Conservation (phyloP, 2,329 filamentous ascomycete genomes). For the Ceratocystis eucalypticola region DNA sequence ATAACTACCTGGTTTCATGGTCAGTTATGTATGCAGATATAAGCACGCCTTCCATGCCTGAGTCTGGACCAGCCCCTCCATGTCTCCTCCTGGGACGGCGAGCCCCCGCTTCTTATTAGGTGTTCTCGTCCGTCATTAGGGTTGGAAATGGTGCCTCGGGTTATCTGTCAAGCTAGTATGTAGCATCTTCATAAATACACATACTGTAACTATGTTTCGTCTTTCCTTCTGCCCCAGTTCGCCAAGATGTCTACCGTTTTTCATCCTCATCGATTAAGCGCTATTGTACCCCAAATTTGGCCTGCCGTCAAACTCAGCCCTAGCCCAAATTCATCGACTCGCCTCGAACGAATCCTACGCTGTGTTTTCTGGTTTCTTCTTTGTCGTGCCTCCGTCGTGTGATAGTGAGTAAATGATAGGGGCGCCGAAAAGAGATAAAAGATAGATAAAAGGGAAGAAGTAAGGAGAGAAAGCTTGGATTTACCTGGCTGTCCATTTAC, state of each 20-base stretch:
- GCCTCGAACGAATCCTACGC: slow-evolving; percentile 3
- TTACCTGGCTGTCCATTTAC: not conserved
- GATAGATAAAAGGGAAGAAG: no score
- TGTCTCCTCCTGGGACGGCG: not conserved
- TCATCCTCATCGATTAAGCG: not conserved
- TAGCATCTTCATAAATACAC: not conserved
- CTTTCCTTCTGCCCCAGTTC: not conserved
- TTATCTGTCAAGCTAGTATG: no score
- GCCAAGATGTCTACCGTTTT: not conserved
- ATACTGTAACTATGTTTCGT: no score
- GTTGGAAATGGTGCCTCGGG: no score
- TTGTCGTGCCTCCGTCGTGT: not conserved
- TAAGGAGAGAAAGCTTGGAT: not conserved
- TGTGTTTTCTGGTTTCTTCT: not conserved
- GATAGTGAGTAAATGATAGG: no score
- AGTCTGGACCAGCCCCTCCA: not conserved
- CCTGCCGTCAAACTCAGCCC: slow-evolving; percentile 1
- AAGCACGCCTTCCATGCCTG: no score
- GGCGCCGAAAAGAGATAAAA: no score
- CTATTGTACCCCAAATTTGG: not conserved
- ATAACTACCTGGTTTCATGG: no score
- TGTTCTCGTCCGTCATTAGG: no score
- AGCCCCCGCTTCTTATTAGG: no score
- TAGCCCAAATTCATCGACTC: not conserved
- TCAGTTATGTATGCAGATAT: no score